Base-by-base conservation (phyloP, 257 asterid species). In the Fraxinus anomala region DNA sequence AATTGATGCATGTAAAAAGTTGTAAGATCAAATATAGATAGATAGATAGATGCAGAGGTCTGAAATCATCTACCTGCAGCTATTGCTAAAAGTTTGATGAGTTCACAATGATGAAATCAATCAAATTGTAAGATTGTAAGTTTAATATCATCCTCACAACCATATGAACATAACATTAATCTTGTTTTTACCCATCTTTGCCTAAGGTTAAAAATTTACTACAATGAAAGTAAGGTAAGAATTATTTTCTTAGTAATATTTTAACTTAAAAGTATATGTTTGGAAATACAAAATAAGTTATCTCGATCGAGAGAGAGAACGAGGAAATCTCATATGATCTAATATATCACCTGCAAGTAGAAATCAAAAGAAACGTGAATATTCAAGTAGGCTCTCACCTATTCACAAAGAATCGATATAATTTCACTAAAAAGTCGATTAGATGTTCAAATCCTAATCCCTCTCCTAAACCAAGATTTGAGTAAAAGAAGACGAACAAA, bases 21-120 rank as follows among this genome's bases (percentile, higher is more conserved):
- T 44, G 67, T 47, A 72, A 42, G 42, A 16, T 42, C 42, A 72
- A 72, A 24, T 42, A 14, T 23, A 10, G 63, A 40, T 10, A 30
- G 63, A 40, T 10, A 30, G 51, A 71, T 42, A 61, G 30, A 24
- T 61, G 28, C 63, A 44, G 49, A 72, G 47, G 76, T 72, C 3
- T 42, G 37, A 72, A 42, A 72, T 72, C 34, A 13, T 24, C 28
- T 0, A 63, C 6, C 69, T 24, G 69, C 69, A 12, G 19, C 69
- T 10, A 63, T 63, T 26, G 34, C 34, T 63, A 63, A 63, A 63
- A 63, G 69, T 63, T 63, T 24, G 34, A 24, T 72, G 76, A 1
- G 65, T 40, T 72, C 76, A 72, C 26, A 72, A 28, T 72, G 76
- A 72, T 72, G 66, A 72, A 72, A 42, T 42, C 66, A 44, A 72